phyloP scores from a whole-genome alignment of 2,329 filamentous ascomycete species.

The Fusarium sulawesiense region DNA sequence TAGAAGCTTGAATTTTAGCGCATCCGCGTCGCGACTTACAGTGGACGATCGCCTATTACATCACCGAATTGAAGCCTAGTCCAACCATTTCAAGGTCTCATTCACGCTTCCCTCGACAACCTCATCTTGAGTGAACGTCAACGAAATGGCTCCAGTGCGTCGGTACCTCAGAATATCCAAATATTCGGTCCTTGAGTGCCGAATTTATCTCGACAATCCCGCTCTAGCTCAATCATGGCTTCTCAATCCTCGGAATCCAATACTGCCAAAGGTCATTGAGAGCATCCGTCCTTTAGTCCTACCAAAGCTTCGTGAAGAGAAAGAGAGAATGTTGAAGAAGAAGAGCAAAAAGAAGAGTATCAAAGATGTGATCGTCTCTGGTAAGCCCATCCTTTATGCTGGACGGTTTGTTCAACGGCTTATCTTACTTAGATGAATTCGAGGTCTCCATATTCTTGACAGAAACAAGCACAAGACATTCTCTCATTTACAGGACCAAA shows the following conservation, averaged over 20 bases:
- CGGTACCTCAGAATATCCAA: constrained; percentile 93
- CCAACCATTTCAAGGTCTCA: constrained; percentile 1
- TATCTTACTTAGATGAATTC: constrained; percentile 78
- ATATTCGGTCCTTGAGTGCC: constrained; percentile 94
- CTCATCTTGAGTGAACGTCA: neutral
- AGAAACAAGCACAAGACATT: constrained; percentile 85
- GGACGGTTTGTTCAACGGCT: constrained; percentile 14
- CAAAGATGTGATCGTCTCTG: constrained; percentile 87
- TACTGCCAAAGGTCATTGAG: constrained; percentile 85
- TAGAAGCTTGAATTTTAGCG: constrained; percentile 29
- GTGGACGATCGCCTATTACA: constrained; percentile 36
- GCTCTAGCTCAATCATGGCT: constrained; percentile 86
- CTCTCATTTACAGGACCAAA: constrained; percentile 87
- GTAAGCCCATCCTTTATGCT: constrained; percentile 56
- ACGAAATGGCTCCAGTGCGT: constrained; percentile 83
- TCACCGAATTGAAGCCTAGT: constrained; percentile 26
- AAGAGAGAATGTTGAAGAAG: constrained; percentile 66
- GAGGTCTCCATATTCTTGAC: constrained; percentile 95
- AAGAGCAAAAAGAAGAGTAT: constrained; percentile 79
- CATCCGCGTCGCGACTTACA: constrained; percentile 28
- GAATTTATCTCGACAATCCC: constrained; percentile 94
- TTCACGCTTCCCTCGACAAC: constrained; percentile 11
- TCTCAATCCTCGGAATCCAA: constrained; percentile 77
- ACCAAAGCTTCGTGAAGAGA: constrained; percentile 91
- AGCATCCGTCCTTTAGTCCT: constrained; percentile 86